Evolutionary conservation across 1,284 basidiomycete genomes (phyloP).

Genomic region (Trametes hirsuta): DNA sequence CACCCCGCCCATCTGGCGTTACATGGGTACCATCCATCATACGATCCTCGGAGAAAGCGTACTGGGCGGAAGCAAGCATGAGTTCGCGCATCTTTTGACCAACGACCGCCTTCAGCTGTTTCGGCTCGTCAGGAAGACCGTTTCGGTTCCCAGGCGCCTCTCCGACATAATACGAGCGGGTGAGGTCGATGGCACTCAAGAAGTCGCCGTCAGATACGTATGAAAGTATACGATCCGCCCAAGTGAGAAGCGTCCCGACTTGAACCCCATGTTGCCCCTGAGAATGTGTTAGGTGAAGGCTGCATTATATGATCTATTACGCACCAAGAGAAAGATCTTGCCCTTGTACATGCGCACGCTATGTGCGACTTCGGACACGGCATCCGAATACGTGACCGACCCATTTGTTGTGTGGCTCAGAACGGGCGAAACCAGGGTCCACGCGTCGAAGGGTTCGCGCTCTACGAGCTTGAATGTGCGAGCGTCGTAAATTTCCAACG

Average conservation of each 20-base stretch:
- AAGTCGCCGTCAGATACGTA: constrained; percentile 90
- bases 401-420: constrained; percentile 51
- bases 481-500: constrained; percentile 76
- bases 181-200: constrained; percentile 86
- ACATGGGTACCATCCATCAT: constrained; percentile 88
- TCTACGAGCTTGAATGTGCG: constrained; percentile 59
- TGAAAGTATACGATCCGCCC: constrained; percentile 91
- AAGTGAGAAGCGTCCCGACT: constrained; percentile 89
- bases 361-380: constrained; percentile 62
- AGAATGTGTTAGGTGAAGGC: neutral
- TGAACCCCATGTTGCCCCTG: constrained; percentile 72
- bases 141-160: constrained; percentile 86
- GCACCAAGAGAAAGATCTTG: constrained; percentile 88
- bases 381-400: constrained; percentile 50
- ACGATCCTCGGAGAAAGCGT: constrained; percentile 94
- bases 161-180: constrained; percentile 84
- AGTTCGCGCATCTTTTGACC: constrained; percentile 81
- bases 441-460: constrained; percentile 56
- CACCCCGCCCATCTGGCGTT: constrained; percentile 84
- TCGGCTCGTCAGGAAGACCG: constrained; percentile 75
- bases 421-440: constrained; percentile 58
- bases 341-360: constrained; percentile 86
- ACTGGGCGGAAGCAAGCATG: constrained; percentile 86
- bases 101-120: constrained; percentile 65
- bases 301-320: constrained; percentile 33